Conservation (phyloP, 139 green algal species). For the Pseudopediastrum boryanum region DNA sequence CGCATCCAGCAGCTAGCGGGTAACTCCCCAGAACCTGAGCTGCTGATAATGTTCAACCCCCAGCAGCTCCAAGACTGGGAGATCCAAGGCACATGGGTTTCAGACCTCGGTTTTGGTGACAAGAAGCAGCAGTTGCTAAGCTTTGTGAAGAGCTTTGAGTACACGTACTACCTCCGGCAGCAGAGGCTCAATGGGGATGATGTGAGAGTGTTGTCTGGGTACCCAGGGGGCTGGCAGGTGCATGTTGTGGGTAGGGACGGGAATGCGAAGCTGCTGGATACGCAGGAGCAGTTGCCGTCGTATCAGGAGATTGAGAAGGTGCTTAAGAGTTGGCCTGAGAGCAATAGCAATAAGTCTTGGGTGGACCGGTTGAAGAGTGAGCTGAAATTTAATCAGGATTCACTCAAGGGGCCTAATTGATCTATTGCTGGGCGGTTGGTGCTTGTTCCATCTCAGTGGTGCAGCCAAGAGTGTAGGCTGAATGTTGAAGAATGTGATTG, state of each 20-base stretch:
- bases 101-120: conserved; percentile 73
- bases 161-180: conserved; percentile 75
- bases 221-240: conserved; percentile 29
- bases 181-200: conserved; percentile 72
- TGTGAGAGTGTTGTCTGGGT: conserved; percentile 48
- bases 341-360: conserved; percentile 59
- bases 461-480: too few relatives aligned
- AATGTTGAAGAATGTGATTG: too few relatives aligned
- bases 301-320: conserved; percentile 74
- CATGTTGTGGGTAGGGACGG: conserved; percentile 3
- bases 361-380: conserved; percentile 57
- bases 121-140: conserved; percentile 42
- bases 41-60: conserved; percentile 83
- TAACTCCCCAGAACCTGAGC: conserved; percentile 39
- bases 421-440: too few relatives aligned
- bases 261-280: conserved; percentile 36
- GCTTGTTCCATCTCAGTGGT: too few relatives aligned
- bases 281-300: conserved; percentile 42
- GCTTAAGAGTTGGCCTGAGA: conserved; percentile 45
- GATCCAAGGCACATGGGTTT: conserved; percentile 14
- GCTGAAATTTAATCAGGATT: conserved; percentile 56
- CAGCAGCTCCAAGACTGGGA: too few relatives aligned
- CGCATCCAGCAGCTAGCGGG: conserved; percentile 54
- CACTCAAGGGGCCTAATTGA: too few relatives aligned
- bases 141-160: conserved; percentile 64